Evolutionary conservation across 495 filamentous ascomycete genomes (phyloP), one percentile per base, ranked within the genome.

Genomic region (Amphirosellinia nigrospora): DNA sequence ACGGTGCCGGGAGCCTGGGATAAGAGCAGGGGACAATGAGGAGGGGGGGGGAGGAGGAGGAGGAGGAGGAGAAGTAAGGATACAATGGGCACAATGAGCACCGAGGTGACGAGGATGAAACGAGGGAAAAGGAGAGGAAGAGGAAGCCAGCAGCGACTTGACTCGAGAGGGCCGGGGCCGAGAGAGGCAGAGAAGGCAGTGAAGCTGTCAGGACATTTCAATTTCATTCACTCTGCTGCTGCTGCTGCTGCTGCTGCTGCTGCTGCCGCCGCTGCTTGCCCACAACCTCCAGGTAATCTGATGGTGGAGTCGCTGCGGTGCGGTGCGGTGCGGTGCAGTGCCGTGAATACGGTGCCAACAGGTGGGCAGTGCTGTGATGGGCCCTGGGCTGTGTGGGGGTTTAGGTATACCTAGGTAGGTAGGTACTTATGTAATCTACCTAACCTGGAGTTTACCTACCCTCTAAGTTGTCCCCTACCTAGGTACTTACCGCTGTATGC

Each of bases 151-250:
- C 41, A 48, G 41, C 61, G 13, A n/a, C 39, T 48, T 53, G 56
- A 38, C 56, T 60, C 43, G 61, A 64, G 41, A 62, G 16, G 10
- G 41, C 7, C 43, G 16, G 26, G 41, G 41, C 61, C 26, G 26
- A 23, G 32, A 65, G 45, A 39, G 45, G n/a, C 45, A 52, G 46
- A 36, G n/a, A 65, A 34, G 41, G 28, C 61, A 64, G 61, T 64
- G 61, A 64, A 64, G 61, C 61, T 41, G 26, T 26, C 61, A 26
- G 61, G 13, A 43, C 41, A 21, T 21, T 34, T 60, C n/a, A 38
- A 21, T 60, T 45, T 15, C 43, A 43, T 9, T 32, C 13, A 32
- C 32, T 55, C 50, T 53, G n/a, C n/a, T n/a, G n/a, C n/a, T n/a
- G n/a, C n/a, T n/a, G n/a, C n/a, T n/a, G n/a, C n/a, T n/a, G n/a